These are phyloP conservation scores for Naganishia randhawae DNA, from an alignment of 768 basidiomycete species.

Conservation along the genomic window DNA sequence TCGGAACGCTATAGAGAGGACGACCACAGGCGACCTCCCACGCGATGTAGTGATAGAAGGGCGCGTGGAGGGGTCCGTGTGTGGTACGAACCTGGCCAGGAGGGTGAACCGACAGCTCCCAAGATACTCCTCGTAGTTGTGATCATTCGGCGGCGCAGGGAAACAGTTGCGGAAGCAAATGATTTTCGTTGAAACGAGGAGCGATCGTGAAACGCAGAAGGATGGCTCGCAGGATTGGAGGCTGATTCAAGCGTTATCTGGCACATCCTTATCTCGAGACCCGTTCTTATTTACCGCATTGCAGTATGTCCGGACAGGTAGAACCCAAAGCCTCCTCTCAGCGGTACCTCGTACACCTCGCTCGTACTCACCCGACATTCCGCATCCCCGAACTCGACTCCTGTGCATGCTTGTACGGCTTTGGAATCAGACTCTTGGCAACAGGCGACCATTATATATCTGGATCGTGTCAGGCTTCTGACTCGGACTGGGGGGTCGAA, in stretches of 20 bases:
- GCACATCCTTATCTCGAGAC: not conserved
- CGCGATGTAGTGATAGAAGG: not conserved
- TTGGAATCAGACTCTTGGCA: conserved; percentile 59
- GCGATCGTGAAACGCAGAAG: conserved; percentile 19
- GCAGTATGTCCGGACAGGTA: not conserved
- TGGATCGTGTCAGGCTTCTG: conserved; percentile 52
- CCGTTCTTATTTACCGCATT: not conserved
- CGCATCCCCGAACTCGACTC: conserved; percentile 77
- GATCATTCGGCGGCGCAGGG: too few relatives aligned
- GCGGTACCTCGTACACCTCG: conserved; percentile 68
- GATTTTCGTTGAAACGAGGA: not conserved
- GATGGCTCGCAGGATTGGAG: too few relatives aligned
- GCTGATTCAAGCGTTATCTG: too few relatives aligned
- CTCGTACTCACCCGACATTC: conserved; percentile 76
- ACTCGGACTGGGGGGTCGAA: conserved; percentile 54
- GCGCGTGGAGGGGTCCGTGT: too few relatives aligned
- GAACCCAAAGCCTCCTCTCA: not conserved
- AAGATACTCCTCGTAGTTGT: too few relatives aligned
- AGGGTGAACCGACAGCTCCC: too few relatives aligned
- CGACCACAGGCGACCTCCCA: not conserved
- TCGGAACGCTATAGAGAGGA: not conserved
- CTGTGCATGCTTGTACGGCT: conserved; percentile 67
- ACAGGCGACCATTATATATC: conserved; percentile 50
- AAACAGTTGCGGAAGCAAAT: not conserved
- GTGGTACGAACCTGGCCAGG: too few relatives aligned